Percentiles rank a stretch among this genome's conserved stretches.
Conservation (phyloP, 1,284 basidiomycete genomes). For the Sporisorium scitamineum region DNA sequence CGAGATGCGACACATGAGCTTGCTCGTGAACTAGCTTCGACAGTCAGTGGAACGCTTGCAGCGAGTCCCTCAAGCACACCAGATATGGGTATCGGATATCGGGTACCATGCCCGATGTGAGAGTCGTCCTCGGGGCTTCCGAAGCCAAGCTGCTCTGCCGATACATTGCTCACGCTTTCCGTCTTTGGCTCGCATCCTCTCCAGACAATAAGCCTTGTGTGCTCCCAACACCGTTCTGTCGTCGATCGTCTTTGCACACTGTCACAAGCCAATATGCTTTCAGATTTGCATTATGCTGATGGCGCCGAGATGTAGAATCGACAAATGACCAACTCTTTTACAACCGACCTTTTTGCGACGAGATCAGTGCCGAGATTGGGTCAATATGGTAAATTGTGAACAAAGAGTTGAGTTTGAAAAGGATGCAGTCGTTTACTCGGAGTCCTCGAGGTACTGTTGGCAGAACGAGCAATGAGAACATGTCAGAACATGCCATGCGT, state of each 20-base stretch:
- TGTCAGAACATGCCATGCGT: neutral
- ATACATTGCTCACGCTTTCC: neutral
- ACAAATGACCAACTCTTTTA: neutral
- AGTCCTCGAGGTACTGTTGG: conserved; percentile 49
- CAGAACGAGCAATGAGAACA: neutral
- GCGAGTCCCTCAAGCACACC: too few relatives aligned
- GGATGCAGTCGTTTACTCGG: conserved; percentile 22
- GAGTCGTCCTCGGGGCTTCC: neutral
- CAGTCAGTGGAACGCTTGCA: too few relatives aligned
- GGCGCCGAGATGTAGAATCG: neutral
- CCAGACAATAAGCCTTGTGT: neutral
- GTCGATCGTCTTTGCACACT: too few relatives aligned
- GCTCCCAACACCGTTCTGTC: neutral
- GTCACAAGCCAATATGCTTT: conserved; percentile 6
- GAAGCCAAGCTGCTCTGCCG: neutral
- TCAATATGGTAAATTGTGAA: neutral
- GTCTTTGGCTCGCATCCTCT: neutral
- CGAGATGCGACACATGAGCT: neutral
- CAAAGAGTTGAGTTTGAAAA: neutral
- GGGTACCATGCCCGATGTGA: neutral
- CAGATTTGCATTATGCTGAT: conserved; percentile 17
- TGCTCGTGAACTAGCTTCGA: too few relatives aligned
- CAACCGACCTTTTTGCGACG: too few relatives aligned
- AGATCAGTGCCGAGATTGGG: neutral
- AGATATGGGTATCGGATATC: neutral